Base-by-base conservation (phyloP, 108 stramenopile genomes). In the Nitzschia putrida region DNA sequence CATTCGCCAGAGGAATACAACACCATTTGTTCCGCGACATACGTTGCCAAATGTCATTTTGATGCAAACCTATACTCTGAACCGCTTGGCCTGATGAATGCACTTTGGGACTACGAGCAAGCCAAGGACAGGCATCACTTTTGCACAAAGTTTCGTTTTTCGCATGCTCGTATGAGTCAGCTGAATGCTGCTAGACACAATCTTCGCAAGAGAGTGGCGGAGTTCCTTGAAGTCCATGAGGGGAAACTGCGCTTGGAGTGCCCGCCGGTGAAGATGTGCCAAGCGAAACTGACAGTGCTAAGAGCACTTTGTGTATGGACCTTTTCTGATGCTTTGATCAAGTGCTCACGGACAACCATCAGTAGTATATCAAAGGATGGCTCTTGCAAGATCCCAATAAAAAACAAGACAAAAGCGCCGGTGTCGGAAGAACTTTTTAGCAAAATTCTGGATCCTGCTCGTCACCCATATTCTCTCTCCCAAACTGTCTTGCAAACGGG, bases 51-150 rank as follows among this genome's bases (percentile, higher is more conserved):
- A 67, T 83, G 77, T 56, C 74, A 72, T 37, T 92, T 87, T 65
- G 95, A 93, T 69, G 79, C 76, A n/a, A 86, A 86, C 18, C 68
- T 90, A 12, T 89, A 80, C 53, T 93, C 92, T 10, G 95, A 95
- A 49, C 90, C 92, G 1, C 44, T 92, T 53, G 83, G 69, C 23
- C 66, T 83, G 44, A 83, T 88, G 70, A 88, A 90, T 55, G 78
- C 91, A 14, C 71, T 94, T 14, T 83, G 78, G 78, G 89, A 82
- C 11, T 90, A 81, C 64, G 40, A 73, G 3, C 41, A 45, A 8
- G 63, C 66, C 14, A 42, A 58, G 41, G 47, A 84, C 21, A 77
- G 76, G 34, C 39, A 64, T 14, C 37, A 44, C 12, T 94, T 80
- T 37, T 80, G 81, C 34, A 63, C 63, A 57, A 64, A 78, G 10